Evolutionary conservation across 163 green algal species (phyloP).

Genomic region (Prototheca stagnorum): DNA sequence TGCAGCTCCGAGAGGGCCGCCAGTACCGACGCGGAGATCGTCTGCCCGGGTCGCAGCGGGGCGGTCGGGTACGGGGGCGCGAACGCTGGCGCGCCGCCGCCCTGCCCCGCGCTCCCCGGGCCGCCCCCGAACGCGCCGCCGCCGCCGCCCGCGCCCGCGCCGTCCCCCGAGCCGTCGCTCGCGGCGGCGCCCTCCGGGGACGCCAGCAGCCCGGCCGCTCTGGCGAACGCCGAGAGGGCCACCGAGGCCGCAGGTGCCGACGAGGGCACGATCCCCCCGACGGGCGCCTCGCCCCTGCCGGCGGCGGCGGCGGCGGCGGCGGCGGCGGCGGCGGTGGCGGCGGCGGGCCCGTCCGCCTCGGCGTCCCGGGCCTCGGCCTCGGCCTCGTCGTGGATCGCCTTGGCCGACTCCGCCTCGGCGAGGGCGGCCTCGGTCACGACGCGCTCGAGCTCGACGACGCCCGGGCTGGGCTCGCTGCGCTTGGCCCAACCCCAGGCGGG

Average conservation of each 20-base stretch:
- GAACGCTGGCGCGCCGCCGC: not conserved
- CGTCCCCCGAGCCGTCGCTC: not conserved
- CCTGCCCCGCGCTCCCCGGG: not conserved
- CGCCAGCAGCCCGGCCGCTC: not conserved
- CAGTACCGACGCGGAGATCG: constrained; percentile 21
- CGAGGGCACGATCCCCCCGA: not conserved
- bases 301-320: too few species aligned
- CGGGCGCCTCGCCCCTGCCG: too few species aligned
- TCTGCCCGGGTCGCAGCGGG: constrained; percentile 12
- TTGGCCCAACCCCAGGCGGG: too few species aligned
- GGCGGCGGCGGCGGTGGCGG: too few species aligned
- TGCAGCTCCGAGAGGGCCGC: constrained; percentile 18
- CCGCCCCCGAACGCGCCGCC: not conserved
- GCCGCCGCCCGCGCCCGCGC: not conserved
- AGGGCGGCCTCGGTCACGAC: too few species aligned
- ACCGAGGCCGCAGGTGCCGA: not conserved
- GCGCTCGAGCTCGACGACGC: too few species aligned
- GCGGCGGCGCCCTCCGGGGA: not conserved
- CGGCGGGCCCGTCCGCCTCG: too few species aligned
- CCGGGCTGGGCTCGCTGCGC: too few species aligned
- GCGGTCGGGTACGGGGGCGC: not conserved
- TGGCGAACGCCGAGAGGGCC: constrained; percentile 1
- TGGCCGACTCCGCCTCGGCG: too few species aligned
- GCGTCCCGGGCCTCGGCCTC: too few species aligned
- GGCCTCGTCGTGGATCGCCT: too few species aligned